Evolutionary conservation across 805 yeast species (phyloP).

Genomic region (Suhomyces tanzawaensis): DNA sequence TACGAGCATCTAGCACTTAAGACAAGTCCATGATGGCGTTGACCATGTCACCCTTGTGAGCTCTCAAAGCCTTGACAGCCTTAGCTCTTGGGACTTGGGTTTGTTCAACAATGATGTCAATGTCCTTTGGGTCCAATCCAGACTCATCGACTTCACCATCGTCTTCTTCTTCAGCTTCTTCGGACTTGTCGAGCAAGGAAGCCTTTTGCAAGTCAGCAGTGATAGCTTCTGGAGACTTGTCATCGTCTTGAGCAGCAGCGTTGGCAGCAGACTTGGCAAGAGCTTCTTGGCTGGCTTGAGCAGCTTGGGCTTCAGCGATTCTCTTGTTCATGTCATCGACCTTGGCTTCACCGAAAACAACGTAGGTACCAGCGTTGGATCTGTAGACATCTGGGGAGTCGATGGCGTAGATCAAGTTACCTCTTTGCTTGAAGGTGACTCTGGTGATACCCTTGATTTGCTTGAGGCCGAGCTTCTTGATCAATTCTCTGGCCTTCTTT

Average conservation of each 20-base stretch:
- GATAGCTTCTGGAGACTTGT: conserved; percentile 73
- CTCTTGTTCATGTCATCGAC: conserved; percentile 90
- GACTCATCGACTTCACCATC: conserved; percentile 80
- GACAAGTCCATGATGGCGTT: conserved; percentile 88
- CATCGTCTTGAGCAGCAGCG: conserved; percentile 33
- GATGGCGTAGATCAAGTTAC: conserved; percentile 87
- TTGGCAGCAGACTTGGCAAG: conserved; percentile 44
- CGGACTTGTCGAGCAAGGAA: conserved; percentile 45
- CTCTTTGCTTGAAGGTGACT: conserved; percentile 93
- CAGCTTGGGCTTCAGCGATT: conserved; percentile 80
- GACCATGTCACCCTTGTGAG: conserved; percentile 90
- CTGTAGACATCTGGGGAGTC: conserved; percentile 94
- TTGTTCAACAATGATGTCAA: conserved; percentile 86
- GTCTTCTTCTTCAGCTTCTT: conserved; percentile 54
- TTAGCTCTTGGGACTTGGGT: conserved; percentile 84
- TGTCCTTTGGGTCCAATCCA: conserved; percentile 79
- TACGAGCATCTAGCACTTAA: no score
- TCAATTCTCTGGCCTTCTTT: conserved; percentile 90
- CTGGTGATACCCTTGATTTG: conserved; percentile 89
- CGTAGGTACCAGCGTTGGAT: conserved; percentile 89
- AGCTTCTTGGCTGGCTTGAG: conserved; percentile 55
- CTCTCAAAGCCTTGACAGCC: conserved; percentile 88
- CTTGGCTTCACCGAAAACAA: conserved; percentile 97
- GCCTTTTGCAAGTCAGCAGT: conserved; percentile 79
- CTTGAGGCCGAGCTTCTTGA: conserved; percentile 85